Conservation (phyloP, 106 monocot genomes). For the Cymbidium sinense region DNA sequence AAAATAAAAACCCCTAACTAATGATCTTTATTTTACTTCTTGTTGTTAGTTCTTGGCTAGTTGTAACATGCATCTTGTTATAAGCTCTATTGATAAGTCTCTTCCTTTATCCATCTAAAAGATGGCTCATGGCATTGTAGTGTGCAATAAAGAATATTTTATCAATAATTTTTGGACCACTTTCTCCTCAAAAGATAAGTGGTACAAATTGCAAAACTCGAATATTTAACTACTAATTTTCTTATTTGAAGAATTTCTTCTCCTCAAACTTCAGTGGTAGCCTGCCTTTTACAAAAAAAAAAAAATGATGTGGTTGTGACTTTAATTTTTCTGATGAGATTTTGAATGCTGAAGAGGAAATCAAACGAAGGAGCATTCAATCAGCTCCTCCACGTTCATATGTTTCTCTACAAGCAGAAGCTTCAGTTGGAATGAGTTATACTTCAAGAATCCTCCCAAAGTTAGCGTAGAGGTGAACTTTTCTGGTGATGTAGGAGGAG, state of each 20-base stretch:
- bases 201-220: too few species aligned
- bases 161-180: too few species aligned
- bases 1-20: too few species aligned
- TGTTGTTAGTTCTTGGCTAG: too few species aligned
- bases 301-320: neutral
- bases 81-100: too few species aligned
- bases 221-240: neutral
- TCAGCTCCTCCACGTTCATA: constrained; percentile 20
- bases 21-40: too few species aligned
- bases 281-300: neutral
- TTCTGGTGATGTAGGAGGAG: constrained; percentile 42
- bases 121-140: too few species aligned
- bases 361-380: constrained; percentile 46
- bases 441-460: constrained; percentile 30
- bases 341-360: constrained; percentile 86
- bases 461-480: constrained; percentile 70
- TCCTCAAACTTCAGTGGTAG: neutral
- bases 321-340: constrained; percentile 29
- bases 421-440: constrained; percentile 29
- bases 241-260: neutral
- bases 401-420: constrained; percentile 35
- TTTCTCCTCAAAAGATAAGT: too few species aligned
- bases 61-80: too few species aligned
- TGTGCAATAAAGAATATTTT: too few species aligned
- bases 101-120: too few species aligned